Percentiles rank a stretch among this genome's conserved stretches.
phyloP scores from a whole-genome alignment of 2,329 filamentous ascomycete genomes.

The Xylariaceae sp. region DNA sequence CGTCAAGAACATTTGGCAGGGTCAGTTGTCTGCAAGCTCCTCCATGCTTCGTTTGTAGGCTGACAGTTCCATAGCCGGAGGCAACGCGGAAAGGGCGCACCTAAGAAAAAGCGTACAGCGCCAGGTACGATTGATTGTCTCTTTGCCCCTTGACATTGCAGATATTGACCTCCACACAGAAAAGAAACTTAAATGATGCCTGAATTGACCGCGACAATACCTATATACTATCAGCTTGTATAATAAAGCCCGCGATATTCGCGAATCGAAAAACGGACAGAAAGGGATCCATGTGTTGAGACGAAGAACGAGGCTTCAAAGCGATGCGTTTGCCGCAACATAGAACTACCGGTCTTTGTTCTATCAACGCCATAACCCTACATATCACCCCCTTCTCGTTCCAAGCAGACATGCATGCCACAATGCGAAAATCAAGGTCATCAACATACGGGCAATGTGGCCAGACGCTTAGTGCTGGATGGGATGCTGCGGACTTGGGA shows the following conservation, averaged over 20 bases:
- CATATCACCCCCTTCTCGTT: background rate
- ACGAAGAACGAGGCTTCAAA: background rate
- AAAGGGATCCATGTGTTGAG: background rate
- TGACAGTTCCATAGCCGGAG: slow-evolving; percentile 55
- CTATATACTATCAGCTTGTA: slow-evolving; percentile 16
- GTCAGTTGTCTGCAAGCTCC: slow-evolving; percentile 39
- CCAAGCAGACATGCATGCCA: background rate
- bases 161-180: slow-evolving; percentile 9
- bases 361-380: background rate
- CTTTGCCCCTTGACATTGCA: background rate
- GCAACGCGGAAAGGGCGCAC: slow-evolving; percentile 77
- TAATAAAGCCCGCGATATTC: slow-evolving; percentile 3
- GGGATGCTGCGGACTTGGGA: background rate
- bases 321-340: background rate
- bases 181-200: slow-evolving; percentile 10
- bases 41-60: slow-evolving; percentile 12
- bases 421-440: background rate
- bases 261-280: slow-evolving; percentile 3
- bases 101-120: slow-evolving; percentile 75
- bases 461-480: background rate
- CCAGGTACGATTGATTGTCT: slow-evolving; percentile 19
- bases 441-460: background rate
- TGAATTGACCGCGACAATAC: background rate
- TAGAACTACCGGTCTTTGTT: background rate
- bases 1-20: slow-evolving; percentile 70